Evolutionary conservation across 2,329 filamentous ascomycete species (phyloP), one percentile per base, ranked within the genome.

Genomic region (Magnaporthiopsis rhizophila): DNA sequence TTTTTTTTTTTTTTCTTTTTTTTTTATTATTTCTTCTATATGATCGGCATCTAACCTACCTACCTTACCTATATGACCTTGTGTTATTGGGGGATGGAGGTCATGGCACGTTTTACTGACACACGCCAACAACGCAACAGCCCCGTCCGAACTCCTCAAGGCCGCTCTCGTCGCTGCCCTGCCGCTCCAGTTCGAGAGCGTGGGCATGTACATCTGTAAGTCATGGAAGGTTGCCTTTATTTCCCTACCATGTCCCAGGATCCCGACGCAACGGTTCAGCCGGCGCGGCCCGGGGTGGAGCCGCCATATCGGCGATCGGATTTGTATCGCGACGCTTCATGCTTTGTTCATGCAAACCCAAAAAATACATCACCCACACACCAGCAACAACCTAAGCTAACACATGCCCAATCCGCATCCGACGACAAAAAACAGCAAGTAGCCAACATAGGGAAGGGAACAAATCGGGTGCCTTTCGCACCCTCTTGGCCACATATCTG

Each of bases 141-240:
- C 30, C 8, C 57, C 62, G 3, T 45, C 53, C 21, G 32, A n/a
- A 32, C 62, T 63, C 8, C 62, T 63, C 62, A 63, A 11, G 12
- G 62, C 62, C 11, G 62, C 62, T n/a, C 11, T 63, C 8, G 62
- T 63, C 18, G 62, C 62, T 5, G 62, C 62, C 18, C 53, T 63
- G 24, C 32, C 62, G 18, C 57, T 63, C 9, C 62, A 58, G 15
- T 34, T 36, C 34, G 62, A 63, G 18, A 53, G 62, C 50, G 58
- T 50, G 21, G 57, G 62, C 24, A 63, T 63, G 62, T 63, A 63
- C 38, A 45, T 36, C 15, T 34, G 62, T 63, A 28, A 63, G 57
- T 59, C n/a, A 30, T 58, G 28, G 26, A 53, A 53, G 3, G 28
- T 5, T 5, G 5, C 28, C 28, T 30, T n/a, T 11, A 11, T 21